Conservation (phyloP, 1,139 yeast genomes). For the Hemisphaericaspora lyxosophila region DNA sequence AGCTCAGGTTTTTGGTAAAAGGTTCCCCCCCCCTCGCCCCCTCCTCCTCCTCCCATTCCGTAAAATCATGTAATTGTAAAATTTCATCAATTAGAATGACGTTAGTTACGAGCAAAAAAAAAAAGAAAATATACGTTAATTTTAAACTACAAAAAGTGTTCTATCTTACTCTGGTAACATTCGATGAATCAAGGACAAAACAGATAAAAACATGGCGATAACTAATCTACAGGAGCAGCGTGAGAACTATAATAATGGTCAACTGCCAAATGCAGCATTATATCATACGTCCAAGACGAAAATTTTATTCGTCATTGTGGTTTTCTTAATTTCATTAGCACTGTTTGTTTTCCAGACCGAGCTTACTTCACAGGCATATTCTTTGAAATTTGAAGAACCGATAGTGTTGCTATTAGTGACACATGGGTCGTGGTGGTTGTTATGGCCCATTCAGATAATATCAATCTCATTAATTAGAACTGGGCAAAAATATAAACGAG, state of each 20-base stretch:
- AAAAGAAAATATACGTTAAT: no score
- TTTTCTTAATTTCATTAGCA: slow-evolving; percentile 60
- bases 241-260: slow-evolving; percentile 4
- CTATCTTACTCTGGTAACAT: background rate
- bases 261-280: slow-evolving; percentile 9
- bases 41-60: no score
- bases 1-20: no score
- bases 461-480: slow-evolving; percentile 47
- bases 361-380: slow-evolving; percentile 70
- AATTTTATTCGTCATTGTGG: slow-evolving; percentile 51
- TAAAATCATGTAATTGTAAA: no score
- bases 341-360: slow-evolving; percentile 81
- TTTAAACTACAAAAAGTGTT: background rate
- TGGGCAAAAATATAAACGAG: slow-evolving; percentile 23
- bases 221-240: slow-evolving; percentile 16
- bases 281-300: slow-evolving; percentile 32
- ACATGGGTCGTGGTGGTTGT: slow-evolving; percentile 75
- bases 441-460: slow-evolving; percentile 75
- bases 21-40: no score
- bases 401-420: slow-evolving; percentile 65
- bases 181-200: background rate
- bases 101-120: no score
- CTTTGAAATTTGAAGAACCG: slow-evolving; percentile 65
- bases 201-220: slow-evolving; percentile 15
- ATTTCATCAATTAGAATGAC: no score